Evolutionary conservation across 257 asterid genomes (phyloP), one percentile per base, ranked within the genome.

Genomic region (Penstemon barbatus): DNA sequence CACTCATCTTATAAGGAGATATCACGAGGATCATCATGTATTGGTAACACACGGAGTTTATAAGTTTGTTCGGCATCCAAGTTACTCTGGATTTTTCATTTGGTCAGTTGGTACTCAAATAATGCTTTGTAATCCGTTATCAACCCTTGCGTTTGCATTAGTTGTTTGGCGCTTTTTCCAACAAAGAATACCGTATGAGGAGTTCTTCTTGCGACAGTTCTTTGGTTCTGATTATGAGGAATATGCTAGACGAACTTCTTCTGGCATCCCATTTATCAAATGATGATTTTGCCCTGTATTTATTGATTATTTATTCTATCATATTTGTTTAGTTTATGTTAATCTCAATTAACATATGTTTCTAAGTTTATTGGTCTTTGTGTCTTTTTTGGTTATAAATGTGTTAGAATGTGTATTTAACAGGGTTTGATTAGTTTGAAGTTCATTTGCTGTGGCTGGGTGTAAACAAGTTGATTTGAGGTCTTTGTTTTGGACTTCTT

Each of bases 91-190:
- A 5, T 83, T 80, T 81, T 71, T 85, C 62, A 68, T 85, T 63
- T 85, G 91, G 88, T 83, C 91, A 0, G 69, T 85, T 45, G 91
- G 91, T 38, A 85, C 86, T 59, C 91, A 85, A 45, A 63, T 85
- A 67, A 83, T 93, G 99, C 87, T 93, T 12, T 93, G 96, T 43
- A 93, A 88, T 75, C 99, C 97, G 0, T 1, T 90, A 5, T 84
- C 96, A 3, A 74, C 84, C 0, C 48, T 87, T 61, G 96, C 79
- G 39, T 93, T 88, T 73, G 69, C 89, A 3, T 19, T 75, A 25
- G 96, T 87, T 8, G 96, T 88, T 57, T 90, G 96, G 97, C 78
- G 48, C 39, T 93, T 93, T 78, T 93, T 90, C 76, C 77, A 75
- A 4, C 50, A 67, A 75, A 66, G 97, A 68, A 88, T 90, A 64